Percentiles rank a stretch among this genome's conserved stretches.
phyloP scores from a whole-genome alignment of 176 grass and related monocot genomes.

The Puya raimondii region DNA sequence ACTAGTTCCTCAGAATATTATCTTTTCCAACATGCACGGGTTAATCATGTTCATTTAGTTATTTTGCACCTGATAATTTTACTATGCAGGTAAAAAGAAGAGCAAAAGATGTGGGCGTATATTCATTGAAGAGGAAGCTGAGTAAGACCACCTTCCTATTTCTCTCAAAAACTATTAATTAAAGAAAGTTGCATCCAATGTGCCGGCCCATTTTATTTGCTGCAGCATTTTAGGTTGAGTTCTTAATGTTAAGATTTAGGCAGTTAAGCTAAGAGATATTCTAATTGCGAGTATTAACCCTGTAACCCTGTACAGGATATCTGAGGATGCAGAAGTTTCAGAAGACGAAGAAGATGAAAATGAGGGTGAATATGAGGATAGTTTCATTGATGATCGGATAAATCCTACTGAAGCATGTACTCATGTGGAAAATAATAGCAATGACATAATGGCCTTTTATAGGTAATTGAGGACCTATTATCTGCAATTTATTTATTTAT shows the following conservation, averaged over 20 bases:
- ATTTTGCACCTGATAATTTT: not conserved
- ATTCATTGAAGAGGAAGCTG: conserved; percentile 76
- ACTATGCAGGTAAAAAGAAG: conserved; percentile 45
- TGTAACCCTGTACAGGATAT: conserved; percentile 41
- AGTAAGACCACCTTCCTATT: conserved; percentile 37
- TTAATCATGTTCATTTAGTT: not conserved
- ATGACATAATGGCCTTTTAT: conserved; percentile 67
- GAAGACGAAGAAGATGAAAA: conserved; percentile 54
- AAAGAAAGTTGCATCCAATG: not conserved
- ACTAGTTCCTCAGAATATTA: not conserved
- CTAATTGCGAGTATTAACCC: conserved; percentile 11
- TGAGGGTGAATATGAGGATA: conserved; percentile 71
- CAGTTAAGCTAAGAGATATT: not conserved
- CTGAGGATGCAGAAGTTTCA: conserved; percentile 67
- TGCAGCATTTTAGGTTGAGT: not conserved
- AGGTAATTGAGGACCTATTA: conserved; percentile 28
- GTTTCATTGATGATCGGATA: conserved; percentile 68
- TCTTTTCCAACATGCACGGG: not conserved
- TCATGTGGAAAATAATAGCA: conserved; percentile 30
- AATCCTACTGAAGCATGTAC: conserved; percentile 37
- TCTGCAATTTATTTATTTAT: not conserved
- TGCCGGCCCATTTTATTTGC: not conserved
- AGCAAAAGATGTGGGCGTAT: conserved; percentile 21
- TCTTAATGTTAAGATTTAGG: not conserved
- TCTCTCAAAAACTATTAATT: not conserved